Evolutionary conservation across 1,139 yeast species (phyloP), one percentile per base, ranked within the genome.

Genomic region (Debaryomycetaceae sp.): DNA sequence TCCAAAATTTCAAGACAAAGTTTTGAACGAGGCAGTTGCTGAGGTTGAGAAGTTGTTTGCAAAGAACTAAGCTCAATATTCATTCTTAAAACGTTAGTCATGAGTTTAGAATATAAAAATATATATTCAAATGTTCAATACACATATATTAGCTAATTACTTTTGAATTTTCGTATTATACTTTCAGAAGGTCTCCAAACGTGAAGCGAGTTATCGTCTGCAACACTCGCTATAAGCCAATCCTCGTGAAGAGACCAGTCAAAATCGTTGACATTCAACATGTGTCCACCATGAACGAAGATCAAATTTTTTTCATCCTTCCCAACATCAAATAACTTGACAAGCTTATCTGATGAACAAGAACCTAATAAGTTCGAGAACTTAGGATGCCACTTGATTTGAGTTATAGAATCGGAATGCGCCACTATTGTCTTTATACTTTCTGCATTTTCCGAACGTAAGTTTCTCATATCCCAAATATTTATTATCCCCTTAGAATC

Each of bases 1-100:
- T 75, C 84, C 96, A 54, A 87, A 87, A 77, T 90, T 91, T 86
- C 98, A 93, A 80, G 96, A 90, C 58, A 86, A 76, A 72, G 86
- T 89, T 50, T 85, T 93, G 69, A 80, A 83, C 64, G 97, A 93
- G 78, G 83, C 97, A 57, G 85, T 93, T 59, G 77, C 87, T 63
- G 98, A 93, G 62, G 80, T 91, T 62, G 99, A 93, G 81, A 85
- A 81, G 71, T 76, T 90, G 68, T 89, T 91, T 54, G 68, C 77
- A 47, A 72, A 72, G 65, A 73, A 68, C 57, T 69, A 64, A 57
- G 47, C 45, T 35, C 36, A 24, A 22, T 22, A n/a, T 29, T 11
- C 17, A 22, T 29, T 47, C 38, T 44, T 40, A 38, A 40, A 40
- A 44, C 41, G 46, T 39, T 41, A 43, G 48, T 48, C 45, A 46